A percentile compares a stretch with the other conserved stretches of the same genome.
These are phyloP conservation scores for Prunus mongolica DNA, from an alignment of 306 rosid genomes.

Conservation along the genomic window DNA sequence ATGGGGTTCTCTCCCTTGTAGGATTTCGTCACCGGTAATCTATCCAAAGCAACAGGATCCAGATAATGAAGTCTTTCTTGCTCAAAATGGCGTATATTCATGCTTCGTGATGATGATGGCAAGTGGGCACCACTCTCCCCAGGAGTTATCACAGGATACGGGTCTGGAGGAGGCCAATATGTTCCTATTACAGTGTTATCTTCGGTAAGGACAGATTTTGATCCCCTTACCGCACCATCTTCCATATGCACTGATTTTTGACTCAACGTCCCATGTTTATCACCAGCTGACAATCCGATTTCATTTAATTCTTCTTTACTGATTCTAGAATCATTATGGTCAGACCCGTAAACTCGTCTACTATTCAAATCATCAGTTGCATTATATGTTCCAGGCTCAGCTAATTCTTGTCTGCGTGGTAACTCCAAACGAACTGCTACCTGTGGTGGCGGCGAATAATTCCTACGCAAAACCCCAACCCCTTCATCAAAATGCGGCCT, in stretches of 20 bases:
- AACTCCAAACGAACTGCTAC: constrained; percentile 24
- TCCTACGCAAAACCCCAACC: constrained; percentile 26
- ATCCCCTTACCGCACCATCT: constrained; percentile 34
- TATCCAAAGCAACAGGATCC: constrained; percentile 38
- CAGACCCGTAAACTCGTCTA: constrained; percentile 26
- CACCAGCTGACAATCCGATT: constrained; percentile 37
- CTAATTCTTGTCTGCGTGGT: constrained; percentile 40
- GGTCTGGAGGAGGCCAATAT: constrained; percentile 44
- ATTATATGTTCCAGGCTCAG: constrained; percentile 30
- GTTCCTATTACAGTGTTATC: constrained; percentile 30
- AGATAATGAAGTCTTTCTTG: constrained; percentile 43
- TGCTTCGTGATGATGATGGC: constrained; percentile 36
- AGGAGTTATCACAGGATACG: constrained; percentile 24
- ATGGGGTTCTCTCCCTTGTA: constrained; percentile 37
- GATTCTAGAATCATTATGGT: constrained; percentile 30
- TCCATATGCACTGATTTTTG: constrained; percentile 39
- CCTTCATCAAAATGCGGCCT: constrained; percentile 49
- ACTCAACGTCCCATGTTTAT: constrained; percentile 33
- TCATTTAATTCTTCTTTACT: constrained; percentile 45
- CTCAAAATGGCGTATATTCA: constrained; percentile 37
- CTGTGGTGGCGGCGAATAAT: constrained; percentile 43
- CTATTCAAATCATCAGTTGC: constrained; percentile 33
- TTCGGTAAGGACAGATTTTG: constrained; percentile 17
- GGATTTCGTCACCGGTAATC: constrained; percentile 36
- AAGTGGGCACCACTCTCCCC: constrained; percentile 35